Base-by-base conservation (phyloP, 768 basidiomycete species). In the Tubosaeta brunneosetosa region DNA sequence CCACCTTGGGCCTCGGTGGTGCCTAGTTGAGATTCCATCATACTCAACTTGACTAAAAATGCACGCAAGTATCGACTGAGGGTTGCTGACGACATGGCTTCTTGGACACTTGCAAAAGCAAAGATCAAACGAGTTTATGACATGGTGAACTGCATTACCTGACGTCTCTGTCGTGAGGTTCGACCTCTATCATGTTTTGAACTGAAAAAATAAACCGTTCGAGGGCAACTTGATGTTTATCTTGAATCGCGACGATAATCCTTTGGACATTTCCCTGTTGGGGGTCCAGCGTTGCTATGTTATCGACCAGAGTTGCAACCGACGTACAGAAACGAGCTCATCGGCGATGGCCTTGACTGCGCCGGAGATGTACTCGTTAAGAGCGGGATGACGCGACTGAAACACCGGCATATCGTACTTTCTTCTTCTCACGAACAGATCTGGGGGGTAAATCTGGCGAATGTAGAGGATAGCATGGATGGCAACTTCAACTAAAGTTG, bases 401-500 rank as follows among this genome's bases (percentile, higher is more conserved):
- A 84, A 97, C 10, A 95, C 91, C 0, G 91, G 88, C 0, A 87
- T 87, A 54, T 91, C 84, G 67, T 94, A 97, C 66, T 93, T 94
- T 72, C 88, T 88, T 51, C 90, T 79, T 38, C 92, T 80, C 36
- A 88, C 77, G 66, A 98, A 98, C 17, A 97, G 76, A 50, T 90
- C 89, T 40, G 86, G 75, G 0, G 94, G 95, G 62, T 97, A 98
- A 46, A 98, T 77, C 59, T 89, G 86, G 17, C 95, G 85, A 27
- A 93, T 83, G 63, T 91, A 97, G 6, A 98, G 79, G 55, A 98
- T 91, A 4, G 86, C 86, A 64, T 97, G 94, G 54, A 97, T 85
- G 10, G 91, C 90, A 29, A 94, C 89, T 65, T 98, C 95, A 60
- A 98, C 95, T 98, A 62, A 19, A 27, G 43, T 10, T 11, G 33